These are phyloP conservation scores for Collybiopsis confluens DNA, from an alignment of 768 basidiomycete species.

Conservation along the genomic window DNA sequence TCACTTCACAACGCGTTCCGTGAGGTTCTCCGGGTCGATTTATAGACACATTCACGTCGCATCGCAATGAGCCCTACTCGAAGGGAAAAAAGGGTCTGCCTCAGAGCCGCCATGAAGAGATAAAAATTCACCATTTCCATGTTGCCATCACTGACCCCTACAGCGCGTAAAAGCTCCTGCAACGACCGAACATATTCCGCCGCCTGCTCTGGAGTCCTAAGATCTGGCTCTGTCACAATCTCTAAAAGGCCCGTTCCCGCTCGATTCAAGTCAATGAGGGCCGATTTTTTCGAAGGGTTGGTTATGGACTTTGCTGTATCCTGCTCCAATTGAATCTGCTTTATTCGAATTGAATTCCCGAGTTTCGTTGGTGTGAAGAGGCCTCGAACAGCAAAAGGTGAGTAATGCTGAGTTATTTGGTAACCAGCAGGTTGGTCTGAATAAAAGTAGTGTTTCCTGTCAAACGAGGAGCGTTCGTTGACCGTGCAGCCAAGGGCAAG, in stretches of 20 bases:
- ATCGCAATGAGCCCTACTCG: conserved; percentile 82
- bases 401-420: conserved; percentile 96
- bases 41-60: conserved; percentile 94
- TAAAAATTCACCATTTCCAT: conserved; percentile 80
- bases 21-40: conserved; percentile 57
- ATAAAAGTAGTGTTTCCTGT: conserved; percentile 98
- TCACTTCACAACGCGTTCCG: conserved; percentile 91
- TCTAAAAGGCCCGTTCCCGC: conserved; percentile 90
- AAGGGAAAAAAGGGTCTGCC: background rate
- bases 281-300: conserved; percentile 43
- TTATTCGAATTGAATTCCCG: conserved; percentile 63
- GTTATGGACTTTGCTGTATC: conserved; percentile 88
- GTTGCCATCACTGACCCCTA: conserved; percentile 90
- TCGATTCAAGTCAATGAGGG: conserved; percentile 83
- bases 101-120: too few species aligned
- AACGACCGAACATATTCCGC: conserved; percentile 80
- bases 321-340: conserved; percentile 97
- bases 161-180: conserved; percentile 73
- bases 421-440: conserved; percentile 91
- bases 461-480: conserved; percentile 75
- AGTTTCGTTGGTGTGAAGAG: conserved; percentile 40
- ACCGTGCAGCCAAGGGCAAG: conserved; percentile 68
- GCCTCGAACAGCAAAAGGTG: conserved; percentile 65
- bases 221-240: conserved; percentile 92
- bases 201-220: conserved; percentile 91